These are phyloP conservation scores for Lasiodiplodia sp. DNA, from an alignment of 2,329 filamentous ascomycete genomes.

Conservation along the genomic window DNA sequence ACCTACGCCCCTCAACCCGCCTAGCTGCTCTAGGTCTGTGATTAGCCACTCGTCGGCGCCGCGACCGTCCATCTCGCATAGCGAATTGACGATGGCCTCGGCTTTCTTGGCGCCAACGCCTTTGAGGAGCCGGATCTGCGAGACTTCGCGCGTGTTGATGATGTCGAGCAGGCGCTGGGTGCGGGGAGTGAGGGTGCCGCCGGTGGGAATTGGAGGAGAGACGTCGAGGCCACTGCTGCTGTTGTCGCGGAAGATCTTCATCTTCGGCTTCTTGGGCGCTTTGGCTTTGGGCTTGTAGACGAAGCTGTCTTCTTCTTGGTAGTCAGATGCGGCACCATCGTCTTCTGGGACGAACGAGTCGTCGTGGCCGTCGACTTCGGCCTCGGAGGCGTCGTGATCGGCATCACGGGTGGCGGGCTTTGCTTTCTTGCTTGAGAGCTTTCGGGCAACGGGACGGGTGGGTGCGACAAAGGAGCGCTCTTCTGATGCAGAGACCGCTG, in stretches of 20 bases:
- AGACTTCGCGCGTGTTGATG: constrained; percentile 75
- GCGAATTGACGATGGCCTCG: constrained; percentile 57
- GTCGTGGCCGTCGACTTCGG: constrained; percentile 37
- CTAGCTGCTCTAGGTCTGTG: constrained; percentile 51
- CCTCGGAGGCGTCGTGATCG: constrained; percentile 31
- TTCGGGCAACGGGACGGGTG: constrained; percentile 10
- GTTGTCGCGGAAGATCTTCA: constrained; percentile 46
- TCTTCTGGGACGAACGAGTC: constrained; percentile 42
- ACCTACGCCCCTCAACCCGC: constrained; percentile 57
- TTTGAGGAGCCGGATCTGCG: constrained; percentile 69
- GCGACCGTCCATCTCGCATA: constrained; percentile 56
- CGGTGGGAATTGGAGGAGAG: not conserved
- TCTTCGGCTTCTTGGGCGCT: constrained; percentile 41
- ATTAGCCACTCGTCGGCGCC: constrained; percentile 36
- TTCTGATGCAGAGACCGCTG: constrained; percentile 31
- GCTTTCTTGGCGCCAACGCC: constrained; percentile 79
- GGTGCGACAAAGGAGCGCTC: constrained; percentile 48
- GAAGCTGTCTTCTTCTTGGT: constrained; percentile 48
- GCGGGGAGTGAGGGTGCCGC: constrained; percentile 51
- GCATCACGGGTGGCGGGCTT: not conserved
- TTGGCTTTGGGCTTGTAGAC: constrained; percentile 45
- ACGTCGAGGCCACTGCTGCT: constrained; percentile 30
- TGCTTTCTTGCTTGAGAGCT: constrained; percentile 3
- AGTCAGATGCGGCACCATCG: constrained; percentile 40
- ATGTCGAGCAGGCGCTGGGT: constrained; percentile 71